Evolutionary conservation across 176 grass and related monocot species (phyloP).

Genomic region (Phoenix dactylifera): DNA sequence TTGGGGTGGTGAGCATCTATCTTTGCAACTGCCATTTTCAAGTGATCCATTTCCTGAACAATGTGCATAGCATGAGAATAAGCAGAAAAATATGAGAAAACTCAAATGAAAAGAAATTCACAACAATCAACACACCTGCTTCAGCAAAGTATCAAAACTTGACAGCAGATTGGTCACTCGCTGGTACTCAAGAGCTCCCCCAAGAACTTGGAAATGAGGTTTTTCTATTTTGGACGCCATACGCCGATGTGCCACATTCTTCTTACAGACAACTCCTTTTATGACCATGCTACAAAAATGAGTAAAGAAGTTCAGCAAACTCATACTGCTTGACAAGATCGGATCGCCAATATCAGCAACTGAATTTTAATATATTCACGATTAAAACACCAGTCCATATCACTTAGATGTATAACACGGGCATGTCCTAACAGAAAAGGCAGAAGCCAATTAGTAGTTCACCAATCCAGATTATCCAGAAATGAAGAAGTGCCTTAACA

Average conservation of each 20-base stretch:
- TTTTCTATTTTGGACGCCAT: constrained; percentile 85
- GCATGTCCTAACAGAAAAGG: too few species aligned
- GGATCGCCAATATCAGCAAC: constrained; percentile 11
- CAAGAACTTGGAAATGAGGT: constrained; percentile 73
- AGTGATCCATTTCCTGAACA: constrained; percentile 90
- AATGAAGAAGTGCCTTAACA: too few species aligned
- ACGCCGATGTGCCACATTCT: constrained; percentile 81
- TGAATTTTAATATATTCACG: not conserved
- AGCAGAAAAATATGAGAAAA: not conserved
- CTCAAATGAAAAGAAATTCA: constrained; percentile 10
- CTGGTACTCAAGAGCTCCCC: constrained; percentile 92
- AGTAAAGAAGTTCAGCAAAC: constrained; percentile 24
- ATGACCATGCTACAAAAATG: constrained; percentile 61
- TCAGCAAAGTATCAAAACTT: constrained; percentile 93
- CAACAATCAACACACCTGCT: constrained; percentile 45
- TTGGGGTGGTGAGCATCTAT: constrained; percentile 85
- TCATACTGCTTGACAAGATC: constrained; percentile 10
- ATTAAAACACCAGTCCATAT: not conserved
- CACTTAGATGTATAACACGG: too few species aligned
- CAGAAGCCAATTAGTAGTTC: too few species aligned
- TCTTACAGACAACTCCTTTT: constrained; percentile 96
- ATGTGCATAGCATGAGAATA: constrained; percentile 11
- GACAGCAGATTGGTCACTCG: constrained; percentile 76
- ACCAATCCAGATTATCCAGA: too few species aligned
- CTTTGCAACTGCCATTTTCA: constrained; percentile 97